phyloP scores from a whole-genome alignment of 1,139 yeast species.

The Yamadazyma dushanensis region DNA sequence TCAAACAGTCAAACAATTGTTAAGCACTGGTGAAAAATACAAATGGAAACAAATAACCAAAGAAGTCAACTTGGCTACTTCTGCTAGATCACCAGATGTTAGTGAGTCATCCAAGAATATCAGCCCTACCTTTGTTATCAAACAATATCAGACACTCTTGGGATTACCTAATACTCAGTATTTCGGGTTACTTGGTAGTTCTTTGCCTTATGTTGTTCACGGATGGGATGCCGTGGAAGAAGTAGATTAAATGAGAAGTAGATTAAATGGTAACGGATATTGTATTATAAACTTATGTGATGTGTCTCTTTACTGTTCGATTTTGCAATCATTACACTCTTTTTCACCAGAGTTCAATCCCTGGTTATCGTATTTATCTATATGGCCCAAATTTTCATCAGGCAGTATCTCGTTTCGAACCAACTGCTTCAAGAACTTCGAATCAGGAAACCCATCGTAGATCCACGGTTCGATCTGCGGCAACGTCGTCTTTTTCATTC shows the following conservation, averaged over 20 bases:
- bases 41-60: slow-evolving; percentile 51
- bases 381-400: slow-evolving; percentile 35
- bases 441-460: slow-evolving; percentile 49
- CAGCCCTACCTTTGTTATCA: slow-evolving; percentile 46
- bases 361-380: slow-evolving; percentile 22
- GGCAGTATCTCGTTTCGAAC: slow-evolving; percentile 33
- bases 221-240: slow-evolving; percentile 42
- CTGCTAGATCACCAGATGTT: slow-evolving; percentile 10
- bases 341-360: slow-evolving; percentile 4
- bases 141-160: slow-evolving; percentile 41
- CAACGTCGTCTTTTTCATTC: slow-evolving; percentile 30
- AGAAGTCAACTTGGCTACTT: slow-evolving; percentile 31
- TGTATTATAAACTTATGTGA: slow-evolving; percentile 1
- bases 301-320: slow-evolving; percentile 5
- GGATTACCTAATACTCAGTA: slow-evolving; percentile 44
- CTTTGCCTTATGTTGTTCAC: slow-evolving; percentile 43
- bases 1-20: slow-evolving; percentile 38
- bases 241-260: slow-evolving; percentile 17
- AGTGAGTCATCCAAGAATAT: slow-evolving; percentile 31
- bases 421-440: slow-evolving; percentile 40
- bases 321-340: slow-evolving; percentile 8
- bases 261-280: neutral
- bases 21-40: slow-evolving; percentile 44
- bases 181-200: slow-evolving; percentile 42
- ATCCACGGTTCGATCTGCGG: slow-evolving; percentile 30